Evolutionary conservation across 2,329 filamentous ascomycete species (phyloP), one percentile per base, ranked within the genome.

Genomic region (Acrodontium crateriforme): DNA sequence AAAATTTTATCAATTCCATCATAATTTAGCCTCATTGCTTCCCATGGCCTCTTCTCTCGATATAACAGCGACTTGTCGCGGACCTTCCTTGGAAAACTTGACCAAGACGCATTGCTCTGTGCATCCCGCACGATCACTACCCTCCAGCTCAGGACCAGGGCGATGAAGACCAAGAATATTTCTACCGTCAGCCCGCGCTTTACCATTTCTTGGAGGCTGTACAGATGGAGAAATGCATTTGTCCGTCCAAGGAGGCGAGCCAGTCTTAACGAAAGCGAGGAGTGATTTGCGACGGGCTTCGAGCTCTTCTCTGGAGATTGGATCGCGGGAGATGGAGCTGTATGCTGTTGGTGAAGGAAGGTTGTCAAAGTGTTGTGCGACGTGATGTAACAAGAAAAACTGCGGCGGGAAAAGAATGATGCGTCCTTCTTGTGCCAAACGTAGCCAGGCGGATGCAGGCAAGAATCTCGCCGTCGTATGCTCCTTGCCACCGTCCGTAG

Each of bases 351-450:
- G 47, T 2, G 41, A 30, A 11, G 35, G 31, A 9, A 52, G 31
- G 9, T 35, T 32, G 28, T 52, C 48, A 14, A 52, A 39, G 24
- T 40, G 38, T 27, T 52, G 48, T 3, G 48, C 48, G 1, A 50
- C 40, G 13, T 79, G 55, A 18, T 64, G 57, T 8, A 83, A 62
- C 3, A 89, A 65, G 53, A 79, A 84, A 48, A 76, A 78, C 48
- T 95, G 89, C 0, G 89, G 89, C 3, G 89, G 89, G 48, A 91
- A 94, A 4, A 98, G 59, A 32, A 91, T 79, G 35, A 94, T 74
- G 20, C 79, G 65, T 16, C 74, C 74, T 3, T 52, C 51, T 2
- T 62, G 56, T 3, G 79, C 77, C 27, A 69, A 64, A 4, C 59
- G 54, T 12, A 93, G 60, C 78, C 85, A 94, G 12, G 65, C 62